phyloP scores from a whole-genome alignment of 2,329 filamentous ascomycete species.

The Ceratocystis colombiana region DNA sequence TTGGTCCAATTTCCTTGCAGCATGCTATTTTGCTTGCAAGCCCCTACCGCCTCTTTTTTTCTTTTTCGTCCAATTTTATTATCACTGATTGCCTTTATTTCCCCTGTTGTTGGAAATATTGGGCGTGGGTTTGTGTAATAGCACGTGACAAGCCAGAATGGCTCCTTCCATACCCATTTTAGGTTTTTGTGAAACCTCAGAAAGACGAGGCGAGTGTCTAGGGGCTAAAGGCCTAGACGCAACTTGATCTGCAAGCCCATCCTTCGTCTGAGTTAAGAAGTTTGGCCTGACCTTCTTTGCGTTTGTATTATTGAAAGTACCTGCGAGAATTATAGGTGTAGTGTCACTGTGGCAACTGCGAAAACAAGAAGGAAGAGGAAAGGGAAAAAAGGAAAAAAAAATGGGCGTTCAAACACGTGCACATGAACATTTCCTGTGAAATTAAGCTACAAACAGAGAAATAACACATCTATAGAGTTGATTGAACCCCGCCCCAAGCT shows the following conservation, averaged over 20 bases:
- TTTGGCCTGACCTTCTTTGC: not conserved
- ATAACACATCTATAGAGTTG: not conserved
- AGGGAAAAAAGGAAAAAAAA: not conserved
- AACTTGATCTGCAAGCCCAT: not conserved
- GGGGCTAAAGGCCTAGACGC: not conserved
- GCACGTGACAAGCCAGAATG: constrained; percentile 15
- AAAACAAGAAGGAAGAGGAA: not conserved
- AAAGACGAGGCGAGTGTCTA: constrained; percentile 1
- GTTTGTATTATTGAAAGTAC: not conserved
- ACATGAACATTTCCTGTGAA: not conserved
- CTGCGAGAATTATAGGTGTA: not conserved
- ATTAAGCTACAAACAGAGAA: not conserved
- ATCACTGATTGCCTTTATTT: not conserved
- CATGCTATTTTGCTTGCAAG: not conserved
- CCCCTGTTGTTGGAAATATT: constrained; percentile 9
- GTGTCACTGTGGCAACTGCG: constrained; percentile 7
- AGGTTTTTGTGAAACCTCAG: constrained; percentile 16
- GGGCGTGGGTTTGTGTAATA: constrained; percentile 9
- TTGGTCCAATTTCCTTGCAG: not conserved
- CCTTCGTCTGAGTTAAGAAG: constrained; percentile 10
- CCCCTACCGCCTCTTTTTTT: not conserved
- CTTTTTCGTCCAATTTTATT: not conserved
- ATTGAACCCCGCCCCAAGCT: not conserved
- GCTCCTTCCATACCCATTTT: constrained; percentile 6
- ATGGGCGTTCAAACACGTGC: not conserved